Evolutionary conservation across 805 yeast species (phyloP), one percentile per base, ranked within the genome.

Genomic region (Ogataea nakhonphanomensis): DNA sequence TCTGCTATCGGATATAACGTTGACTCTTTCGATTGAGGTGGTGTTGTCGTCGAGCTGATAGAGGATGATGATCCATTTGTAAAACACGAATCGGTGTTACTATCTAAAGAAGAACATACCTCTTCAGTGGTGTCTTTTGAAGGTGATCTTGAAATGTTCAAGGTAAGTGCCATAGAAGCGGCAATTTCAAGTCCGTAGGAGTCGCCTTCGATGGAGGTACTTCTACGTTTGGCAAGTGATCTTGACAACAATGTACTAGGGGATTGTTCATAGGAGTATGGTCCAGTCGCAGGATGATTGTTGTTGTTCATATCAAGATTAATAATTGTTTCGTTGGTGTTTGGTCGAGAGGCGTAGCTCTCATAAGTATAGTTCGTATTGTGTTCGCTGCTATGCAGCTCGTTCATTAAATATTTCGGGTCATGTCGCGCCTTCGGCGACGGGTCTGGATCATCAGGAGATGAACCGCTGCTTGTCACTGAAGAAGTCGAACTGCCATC

Each of bases 131-230:
- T 35, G 24, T 41, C 44, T 23, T 43, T 45, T 5, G 29, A 14
- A 4, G 48, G 45, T 8, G 55, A 44, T 10, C 43, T 41, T 7
- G 54, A 41, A 15, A 50, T 49, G 33, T 49, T 54, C 33, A 59
- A 46, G 15, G 73, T 59, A 35, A 55, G 59, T 2, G 78, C 76
- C 69, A 70, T 63, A 25, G 71, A 65, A n/a, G 64, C 67, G 17
- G 70, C 73, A 30, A 73, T 70, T 38, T 71, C 76, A 30, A 70
- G 49, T 41, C 68, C 72, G 39, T 54, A 58, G 13, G 37, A 37
- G 28, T 23, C 26, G 36, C 35, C 58, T 46, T 35, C 42, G 8
- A 36, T 17, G 20, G 20, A 9, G 10, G 37, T 14, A 37, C 58
- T 46, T 37, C 27, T 36, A 9, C 35, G 22, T 8, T 25, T 36